These are phyloP conservation scores for Malania oleifera DNA, from an alignment of 164 flowering plant species.

Conservation along the genomic window DNA sequence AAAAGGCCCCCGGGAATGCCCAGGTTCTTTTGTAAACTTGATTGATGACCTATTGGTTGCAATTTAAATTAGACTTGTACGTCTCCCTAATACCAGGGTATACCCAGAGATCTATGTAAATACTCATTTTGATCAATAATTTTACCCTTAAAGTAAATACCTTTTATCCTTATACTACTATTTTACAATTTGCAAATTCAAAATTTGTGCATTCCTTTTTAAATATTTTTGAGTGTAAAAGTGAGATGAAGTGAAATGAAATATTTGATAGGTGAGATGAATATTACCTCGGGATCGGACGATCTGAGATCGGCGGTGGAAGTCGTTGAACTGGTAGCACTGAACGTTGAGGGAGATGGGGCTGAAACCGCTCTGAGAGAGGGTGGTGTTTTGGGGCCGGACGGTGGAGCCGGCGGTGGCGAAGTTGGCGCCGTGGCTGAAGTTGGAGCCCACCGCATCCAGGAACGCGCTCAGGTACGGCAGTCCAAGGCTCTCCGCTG, in stretches of 20 bases:
- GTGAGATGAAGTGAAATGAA: background rate
- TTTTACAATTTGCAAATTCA: too few species aligned
- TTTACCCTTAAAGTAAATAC: too few species aligned
- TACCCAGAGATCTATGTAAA: too few species aligned
- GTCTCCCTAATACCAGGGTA: too few species aligned
- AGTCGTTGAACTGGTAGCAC: conserved; percentile 32
- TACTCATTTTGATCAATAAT: too few species aligned
- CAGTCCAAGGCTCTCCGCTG: conserved; percentile 48
- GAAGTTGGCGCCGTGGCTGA: conserved; percentile 67
- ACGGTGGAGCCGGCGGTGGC: conserved; percentile 44
- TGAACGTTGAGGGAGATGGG: conserved; percentile 60
- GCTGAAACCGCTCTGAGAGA: conserved; percentile 46
- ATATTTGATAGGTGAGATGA: too few species aligned
- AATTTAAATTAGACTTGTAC: too few species aligned
- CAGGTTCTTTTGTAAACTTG: too few species aligned
- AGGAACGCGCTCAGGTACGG: conserved; percentile 50
- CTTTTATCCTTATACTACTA: too few species aligned
- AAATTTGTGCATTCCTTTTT: too few species aligned
- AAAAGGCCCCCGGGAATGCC: too few species aligned
- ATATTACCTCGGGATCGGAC: conserved; percentile 24
- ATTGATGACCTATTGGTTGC: too few species aligned
- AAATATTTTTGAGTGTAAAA: background rate
- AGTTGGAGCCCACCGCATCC: conserved; percentile 54
- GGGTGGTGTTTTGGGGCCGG: conserved; percentile 43
- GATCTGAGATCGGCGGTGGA: conserved; percentile 29